phyloP scores from a whole-genome alignment of 2,329 filamentous ascomycete species.

The Penicillium sp. region DNA sequence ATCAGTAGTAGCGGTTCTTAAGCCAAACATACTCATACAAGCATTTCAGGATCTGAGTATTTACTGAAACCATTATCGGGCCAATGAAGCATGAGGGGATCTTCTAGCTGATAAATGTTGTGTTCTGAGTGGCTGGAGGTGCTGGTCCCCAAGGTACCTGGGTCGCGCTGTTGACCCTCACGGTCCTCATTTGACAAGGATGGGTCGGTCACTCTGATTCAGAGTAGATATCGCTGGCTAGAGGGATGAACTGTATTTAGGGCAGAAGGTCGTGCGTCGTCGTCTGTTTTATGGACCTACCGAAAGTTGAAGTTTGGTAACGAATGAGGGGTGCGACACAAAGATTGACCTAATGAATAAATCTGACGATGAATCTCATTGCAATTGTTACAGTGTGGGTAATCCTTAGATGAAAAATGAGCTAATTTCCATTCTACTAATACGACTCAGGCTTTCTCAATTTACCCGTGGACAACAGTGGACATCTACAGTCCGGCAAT shows the following conservation, averaged over 20 bases:
- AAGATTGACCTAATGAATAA: not conserved
- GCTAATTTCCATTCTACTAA: too few relatives aligned
- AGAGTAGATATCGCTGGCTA: slow-evolving; percentile 3
- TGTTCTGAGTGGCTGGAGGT: slow-evolving; percentile 20
- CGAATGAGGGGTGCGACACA: not conserved
- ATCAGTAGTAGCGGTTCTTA: slow-evolving; percentile 9
- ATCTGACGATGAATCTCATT: not conserved
- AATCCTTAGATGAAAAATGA: not conserved
- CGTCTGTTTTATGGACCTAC: not conserved
- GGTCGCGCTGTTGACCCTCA: slow-evolving; percentile 21
- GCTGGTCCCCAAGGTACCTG: slow-evolving; percentile 29
- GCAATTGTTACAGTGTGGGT: not conserved
- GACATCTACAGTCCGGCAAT: not conserved
- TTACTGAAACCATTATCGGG: slow-evolving; percentile 2
- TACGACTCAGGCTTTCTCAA: not conserved
- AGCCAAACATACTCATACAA: slow-evolving; percentile 16
- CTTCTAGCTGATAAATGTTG: slow-evolving; percentile 24
- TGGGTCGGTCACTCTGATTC: slow-evolving; percentile 13
- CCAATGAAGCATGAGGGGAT: slow-evolving; percentile 15
- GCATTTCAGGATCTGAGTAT: slow-evolving; percentile 16
- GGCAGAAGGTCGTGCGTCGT: too few relatives aligned
- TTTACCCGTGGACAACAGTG: too few relatives aligned
- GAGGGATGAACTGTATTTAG: not conserved
- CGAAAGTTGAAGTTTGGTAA: not conserved
- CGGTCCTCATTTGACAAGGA: slow-evolving; percentile 26